Conservation (phyloP, 1,284 basidiomycete genomes). For the Coniferiporia sulphurascens region DNA sequence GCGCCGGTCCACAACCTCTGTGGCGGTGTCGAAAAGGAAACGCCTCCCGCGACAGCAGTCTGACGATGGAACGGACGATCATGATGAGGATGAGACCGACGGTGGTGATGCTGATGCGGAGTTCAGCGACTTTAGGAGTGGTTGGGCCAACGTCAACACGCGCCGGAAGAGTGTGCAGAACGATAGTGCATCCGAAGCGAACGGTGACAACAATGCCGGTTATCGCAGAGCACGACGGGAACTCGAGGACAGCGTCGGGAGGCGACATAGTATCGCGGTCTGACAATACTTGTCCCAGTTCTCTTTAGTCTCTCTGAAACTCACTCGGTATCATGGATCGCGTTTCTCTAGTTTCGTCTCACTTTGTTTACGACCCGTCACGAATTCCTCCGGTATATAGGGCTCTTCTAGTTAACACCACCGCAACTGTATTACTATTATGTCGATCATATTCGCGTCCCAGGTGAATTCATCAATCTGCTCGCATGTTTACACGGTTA, state of each 20-base stretch:
- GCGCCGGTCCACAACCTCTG: conserved; percentile 21
- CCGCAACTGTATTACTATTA: conserved; percentile 8
- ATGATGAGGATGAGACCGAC: conserved; percentile 49
- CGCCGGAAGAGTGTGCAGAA: conserved; percentile 7
- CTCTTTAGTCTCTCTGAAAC: background rate
- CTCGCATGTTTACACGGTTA: background rate
- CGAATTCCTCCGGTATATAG: conserved; percentile 1
- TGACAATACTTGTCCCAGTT: conserved; percentile 15
- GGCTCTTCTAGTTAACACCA: background rate
- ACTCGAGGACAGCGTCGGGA: conserved; percentile 28
- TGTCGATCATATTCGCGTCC: conserved; percentile 4
- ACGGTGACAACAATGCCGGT: conserved; percentile 24
- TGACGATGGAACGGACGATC: conserved; percentile 32
- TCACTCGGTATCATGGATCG: background rate
- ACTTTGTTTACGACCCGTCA: conserved; percentile 9
- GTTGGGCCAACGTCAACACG: conserved; percentile 54
- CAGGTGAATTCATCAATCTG: background rate
- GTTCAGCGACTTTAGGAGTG: conserved; percentile 35
- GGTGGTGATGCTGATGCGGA: conserved; percentile 64
- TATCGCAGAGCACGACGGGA: conserved; percentile 38
- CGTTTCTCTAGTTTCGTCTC: background rate
- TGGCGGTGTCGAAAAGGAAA: conserved; percentile 20
- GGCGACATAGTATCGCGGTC: conserved; percentile 37
- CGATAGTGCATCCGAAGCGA: background rate
- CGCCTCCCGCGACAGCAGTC: conserved; percentile 10